Base-by-base conservation (phyloP, 345 rosid genomes). In the Moricandia moricandioides region DNA sequence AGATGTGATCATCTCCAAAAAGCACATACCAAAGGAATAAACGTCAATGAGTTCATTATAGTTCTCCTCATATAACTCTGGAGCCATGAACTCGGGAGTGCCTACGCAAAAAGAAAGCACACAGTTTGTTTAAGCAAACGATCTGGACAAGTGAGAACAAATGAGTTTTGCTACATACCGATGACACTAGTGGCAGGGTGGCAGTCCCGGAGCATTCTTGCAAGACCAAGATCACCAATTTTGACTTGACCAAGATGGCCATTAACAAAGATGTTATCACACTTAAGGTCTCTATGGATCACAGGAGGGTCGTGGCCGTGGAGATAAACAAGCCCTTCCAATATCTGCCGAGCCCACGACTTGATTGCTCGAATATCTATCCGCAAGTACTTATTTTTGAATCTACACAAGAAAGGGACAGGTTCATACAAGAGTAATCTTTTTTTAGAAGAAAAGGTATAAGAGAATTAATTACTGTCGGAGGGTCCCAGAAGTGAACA, bases 41-140 rank as follows among this genome's bases (percentile, higher is more conserved):
- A 91, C 89, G 78, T 91, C 94, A 34, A 88, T 91, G 21, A 91
- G 90, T 78, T 91, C 90, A 78, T 85, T 88, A 82, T 91, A 91
- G 67, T 88, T 85, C 83, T 91, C 94, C 49, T 91, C 93, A 62
- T 91, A 91, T 57, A 91, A 72, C 68, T 91, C 97, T n/a, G 97
- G 97, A 39, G 97, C 97, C 97, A 91, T 91, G 82, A 88, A 91
- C 77, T 91, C 97, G 0, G 97, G 97, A 45, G 97, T 91, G 72
- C 97, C 97, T 88, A 74, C 9, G 45, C 8, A 65, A 56, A 5
- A 14, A 64, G 27, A 51, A 62, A 56, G 26, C 51, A 69, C 13
- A 4, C 18, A 57, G 26, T 47, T 47, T 39, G 72, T 57, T 34
- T 63, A 49, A 79, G 68, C 69, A 64, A 49, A 49, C 5, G 24